Evolutionary conservation across 1,139 yeast species (phyloP).

Genomic region (Meyerozyma guilliermondii): DNA sequence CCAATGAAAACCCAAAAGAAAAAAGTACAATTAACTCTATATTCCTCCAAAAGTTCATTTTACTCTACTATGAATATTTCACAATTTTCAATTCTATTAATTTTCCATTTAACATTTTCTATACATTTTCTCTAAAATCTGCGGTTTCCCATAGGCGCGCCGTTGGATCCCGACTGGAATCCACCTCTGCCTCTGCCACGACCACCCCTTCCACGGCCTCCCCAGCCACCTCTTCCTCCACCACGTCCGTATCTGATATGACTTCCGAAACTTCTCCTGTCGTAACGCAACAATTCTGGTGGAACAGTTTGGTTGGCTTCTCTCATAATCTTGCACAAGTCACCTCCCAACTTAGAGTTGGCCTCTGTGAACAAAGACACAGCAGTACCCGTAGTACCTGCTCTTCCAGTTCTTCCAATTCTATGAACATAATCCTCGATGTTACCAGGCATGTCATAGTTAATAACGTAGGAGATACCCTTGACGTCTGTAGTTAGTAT

Average conservation of each 20-base stretch:
- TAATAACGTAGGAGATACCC: slow-evolving; percentile 89
- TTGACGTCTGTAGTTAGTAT: slow-evolving; percentile 66
- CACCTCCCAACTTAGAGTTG: slow-evolving; percentile 85
- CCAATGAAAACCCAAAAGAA: too few species aligned
- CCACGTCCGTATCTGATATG: slow-evolving; percentile 60
- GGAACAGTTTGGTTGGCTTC: slow-evolving; percentile 94
- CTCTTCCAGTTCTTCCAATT: slow-evolving; percentile 99
- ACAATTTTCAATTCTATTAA: too few species aligned
- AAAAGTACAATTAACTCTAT: too few species aligned
- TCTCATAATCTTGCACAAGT: slow-evolving; percentile 80
- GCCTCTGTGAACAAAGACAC: slow-evolving; percentile 89
- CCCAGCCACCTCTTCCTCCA: slow-evolving; percentile 45
- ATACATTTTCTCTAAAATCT: slow-evolving; percentile 26
- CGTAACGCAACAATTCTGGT: slow-evolving; percentile 53
- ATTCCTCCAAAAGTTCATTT: too few species aligned
- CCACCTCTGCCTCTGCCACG: slow-evolving; percentile 24
- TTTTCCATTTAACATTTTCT: too few species aligned
- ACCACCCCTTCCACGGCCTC: slow-evolving; percentile 18
- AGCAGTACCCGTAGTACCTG: slow-evolving; percentile 94
- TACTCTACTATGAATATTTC: too few species aligned
- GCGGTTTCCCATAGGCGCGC: slow-evolving; percentile 27
- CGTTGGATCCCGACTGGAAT: slow-evolving; percentile 25
- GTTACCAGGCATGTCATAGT: slow-evolving; percentile 97
- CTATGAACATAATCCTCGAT: slow-evolving; percentile 96
- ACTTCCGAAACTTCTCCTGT: slow-evolving; percentile 49